Conservation (phyloP, 495 filamentous ascomycete species). For the Choiromyces venosus region DNA sequence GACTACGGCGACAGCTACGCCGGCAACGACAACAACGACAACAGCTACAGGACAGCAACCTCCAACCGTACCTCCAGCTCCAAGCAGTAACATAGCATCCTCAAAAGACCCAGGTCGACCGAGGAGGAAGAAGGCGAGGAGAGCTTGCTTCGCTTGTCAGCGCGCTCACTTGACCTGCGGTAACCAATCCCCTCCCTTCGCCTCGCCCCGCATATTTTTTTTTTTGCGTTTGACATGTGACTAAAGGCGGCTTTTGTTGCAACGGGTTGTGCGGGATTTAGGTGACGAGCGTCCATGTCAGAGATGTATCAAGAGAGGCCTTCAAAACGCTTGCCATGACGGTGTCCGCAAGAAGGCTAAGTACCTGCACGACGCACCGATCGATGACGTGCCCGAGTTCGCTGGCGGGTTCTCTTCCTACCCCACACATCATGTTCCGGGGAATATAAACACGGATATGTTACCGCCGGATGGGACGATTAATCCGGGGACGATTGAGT, state of each 20-base stretch:
- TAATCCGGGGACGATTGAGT: conserved; percentile 40
- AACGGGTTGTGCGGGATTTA: conserved; percentile 40
- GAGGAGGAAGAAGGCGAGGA: conserved; percentile 87
- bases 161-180: conserved; percentile 96
- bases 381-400: conserved; percentile 50
- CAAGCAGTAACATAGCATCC: conserved; percentile 14
- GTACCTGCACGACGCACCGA: conserved; percentile 92
- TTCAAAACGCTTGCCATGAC: conserved; percentile 86
- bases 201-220: conserved; percentile 26
- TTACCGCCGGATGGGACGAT: conserved; percentile 41
- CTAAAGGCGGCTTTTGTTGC: conserved; percentile 25
- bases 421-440: conserved; percentile 11
- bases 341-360: conserved; percentile 98
- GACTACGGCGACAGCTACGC: not conserved
- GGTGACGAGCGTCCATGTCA: conserved; percentile 86
- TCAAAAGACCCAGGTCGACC: conserved; percentile 81
- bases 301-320: conserved; percentile 85
- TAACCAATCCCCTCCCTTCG: conserved; percentile 46
- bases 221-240: conserved; percentile 23
- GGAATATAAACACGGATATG: conserved; percentile 33
- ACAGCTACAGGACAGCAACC: not conserved
- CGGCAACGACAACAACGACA: not conserved
- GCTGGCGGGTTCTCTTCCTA: conserved; percentile 26
- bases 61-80: conserved; percentile 7
- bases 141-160: conserved; percentile 95